Conservation (phyloP, 2,329 filamentous ascomycete genomes). For the Calonectria montana region DNA sequence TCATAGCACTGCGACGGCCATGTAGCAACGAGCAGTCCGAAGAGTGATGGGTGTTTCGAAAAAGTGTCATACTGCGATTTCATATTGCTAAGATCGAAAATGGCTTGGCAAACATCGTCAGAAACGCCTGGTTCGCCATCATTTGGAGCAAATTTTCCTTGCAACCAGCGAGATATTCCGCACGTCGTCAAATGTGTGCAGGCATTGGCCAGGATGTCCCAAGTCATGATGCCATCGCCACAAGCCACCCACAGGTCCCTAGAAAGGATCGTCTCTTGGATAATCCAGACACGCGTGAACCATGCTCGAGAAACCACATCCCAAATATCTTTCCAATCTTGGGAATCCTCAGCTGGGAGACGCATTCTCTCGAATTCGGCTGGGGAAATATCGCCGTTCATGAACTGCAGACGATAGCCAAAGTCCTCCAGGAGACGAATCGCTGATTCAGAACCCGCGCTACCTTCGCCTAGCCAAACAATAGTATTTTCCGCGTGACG, state of each 20-base stretch:
- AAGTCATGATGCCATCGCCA: background rate
- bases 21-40: background rate
- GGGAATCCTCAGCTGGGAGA: background rate
- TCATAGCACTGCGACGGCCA: background rate
- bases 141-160: background rate
- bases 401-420: background rate
- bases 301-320: background rate
- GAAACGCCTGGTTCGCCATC: background rate
- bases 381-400: background rate
- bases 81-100: background rate
- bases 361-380: background rate
- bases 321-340: background rate
- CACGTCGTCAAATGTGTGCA: background rate
- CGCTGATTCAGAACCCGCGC: background rate
- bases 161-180: background rate
- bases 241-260: background rate
- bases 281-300: background rate
- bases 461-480: background rate
- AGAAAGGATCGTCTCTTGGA: background rate
- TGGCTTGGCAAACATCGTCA: background rate
- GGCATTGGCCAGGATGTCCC: background rate
- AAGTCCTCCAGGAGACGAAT: background rate
- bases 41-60: background rate
- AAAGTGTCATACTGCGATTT: background rate
- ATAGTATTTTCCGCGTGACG: background rate